These are phyloP conservation scores for Cyphellophora attinorum DNA, from an alignment of 2,329 filamentous ascomycete genomes.

Conservation along the genomic window DNA sequence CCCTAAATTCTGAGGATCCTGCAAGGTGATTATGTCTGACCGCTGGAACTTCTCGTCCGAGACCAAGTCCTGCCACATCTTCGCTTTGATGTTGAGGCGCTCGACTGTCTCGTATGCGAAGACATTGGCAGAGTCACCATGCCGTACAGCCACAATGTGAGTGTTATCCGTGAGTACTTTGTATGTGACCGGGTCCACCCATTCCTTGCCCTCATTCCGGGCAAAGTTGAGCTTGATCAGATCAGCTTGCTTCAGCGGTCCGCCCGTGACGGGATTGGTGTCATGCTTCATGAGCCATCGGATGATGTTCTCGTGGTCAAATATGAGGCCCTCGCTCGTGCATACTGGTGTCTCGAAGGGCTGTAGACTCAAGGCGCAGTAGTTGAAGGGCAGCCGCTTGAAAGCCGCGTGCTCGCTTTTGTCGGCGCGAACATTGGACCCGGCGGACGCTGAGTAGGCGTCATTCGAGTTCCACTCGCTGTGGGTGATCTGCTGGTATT, in stretches of 20 bases:
- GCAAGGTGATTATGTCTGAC: slow-evolving; percentile 88
- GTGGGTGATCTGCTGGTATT: slow-evolving; percentile 65
- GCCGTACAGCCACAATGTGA: slow-evolving; percentile 79
- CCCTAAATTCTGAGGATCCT: slow-evolving; percentile 86
- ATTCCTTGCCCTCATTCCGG: slow-evolving; percentile 83
- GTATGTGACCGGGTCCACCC: slow-evolving; percentile 92
- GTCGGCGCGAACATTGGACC: slow-evolving; percentile 53
- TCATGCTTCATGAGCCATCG: slow-evolving; percentile 90
- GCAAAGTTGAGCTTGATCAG: slow-evolving; percentile 85
- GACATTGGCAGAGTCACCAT: slow-evolving; percentile 79
- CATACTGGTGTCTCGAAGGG: slow-evolving; percentile 94
- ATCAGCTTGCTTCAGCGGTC: slow-evolving; percentile 68
- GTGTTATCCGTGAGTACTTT: slow-evolving; percentile 98
- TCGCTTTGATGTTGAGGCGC: slow-evolving; percentile 89
- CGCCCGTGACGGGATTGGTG: slow-evolving; percentile 82
- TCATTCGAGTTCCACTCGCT: slow-evolving; percentile 94
- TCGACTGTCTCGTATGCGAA: slow-evolving; percentile 96
- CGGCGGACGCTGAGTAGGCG: slow-evolving; percentile 72
- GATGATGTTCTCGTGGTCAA: slow-evolving; percentile 88
- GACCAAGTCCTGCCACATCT: slow-evolving; percentile 87
- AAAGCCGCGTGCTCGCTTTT: slow-evolving; percentile 55
- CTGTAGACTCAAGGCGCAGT: slow-evolving; percentile 90
- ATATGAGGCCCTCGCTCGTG: slow-evolving; percentile 76
- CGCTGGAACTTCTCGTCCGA: slow-evolving; percentile 78
- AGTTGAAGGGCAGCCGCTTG: slow-evolving; percentile 91